Percentiles rank a stretch among this genome's conserved stretches.
Conservation (phyloP, 2,329 filamentous ascomycete genomes). For the Tetracladium maxilliforme region DNA sequence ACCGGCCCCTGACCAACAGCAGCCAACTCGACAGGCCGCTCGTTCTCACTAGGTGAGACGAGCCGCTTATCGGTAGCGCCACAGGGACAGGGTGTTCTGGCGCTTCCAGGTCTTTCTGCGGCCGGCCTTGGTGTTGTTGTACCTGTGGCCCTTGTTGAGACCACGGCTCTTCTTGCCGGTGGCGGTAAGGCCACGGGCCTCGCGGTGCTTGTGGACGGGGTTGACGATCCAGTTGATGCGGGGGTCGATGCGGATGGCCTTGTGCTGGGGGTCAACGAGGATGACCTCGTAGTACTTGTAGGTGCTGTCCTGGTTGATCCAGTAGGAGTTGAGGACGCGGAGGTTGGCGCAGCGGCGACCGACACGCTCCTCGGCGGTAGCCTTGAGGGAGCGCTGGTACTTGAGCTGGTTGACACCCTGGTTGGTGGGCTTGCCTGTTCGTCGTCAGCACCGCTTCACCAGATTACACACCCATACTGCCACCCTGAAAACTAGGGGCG, state of each 20-base stretch:
- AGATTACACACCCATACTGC: constrained; percentile 1
- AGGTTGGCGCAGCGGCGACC: constrained; percentile 98
- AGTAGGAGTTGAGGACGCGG: constrained; percentile 99
- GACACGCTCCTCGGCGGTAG: constrained; percentile 99
- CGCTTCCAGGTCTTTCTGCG: constrained; percentile 99
- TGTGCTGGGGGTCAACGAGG: constrained; percentile 99
- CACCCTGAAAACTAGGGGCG: too few relatives aligned
- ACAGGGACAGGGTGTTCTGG: constrained; percentile 98
- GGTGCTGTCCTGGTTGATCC: constrained; percentile 99
- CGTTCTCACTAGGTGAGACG: too few relatives aligned
- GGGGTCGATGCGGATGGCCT: constrained; percentile 96
- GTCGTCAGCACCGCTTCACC: constrained; percentile 2
- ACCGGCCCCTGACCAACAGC: too few relatives aligned
- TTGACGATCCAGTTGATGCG: constrained; percentile 99
- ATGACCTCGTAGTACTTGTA: constrained; percentile 99
- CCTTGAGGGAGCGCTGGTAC: constrained; percentile 98
- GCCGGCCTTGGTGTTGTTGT: constrained; percentile 95
- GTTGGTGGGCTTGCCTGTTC: constrained; percentile 97
- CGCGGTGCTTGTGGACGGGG: constrained; percentile 99
- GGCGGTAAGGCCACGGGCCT: constrained; percentile 89
- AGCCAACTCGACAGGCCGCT: too few relatives aligned
- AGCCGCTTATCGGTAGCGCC: constrained; percentile 94
- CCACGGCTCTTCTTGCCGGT: constrained; percentile 99
- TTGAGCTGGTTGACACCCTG: constrained; percentile 99
- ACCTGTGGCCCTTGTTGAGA: constrained; percentile 97